phyloP scores from a whole-genome alignment of 2,329 filamentous ascomycete species.

The Chaetoscypha palmicola region DNA sequence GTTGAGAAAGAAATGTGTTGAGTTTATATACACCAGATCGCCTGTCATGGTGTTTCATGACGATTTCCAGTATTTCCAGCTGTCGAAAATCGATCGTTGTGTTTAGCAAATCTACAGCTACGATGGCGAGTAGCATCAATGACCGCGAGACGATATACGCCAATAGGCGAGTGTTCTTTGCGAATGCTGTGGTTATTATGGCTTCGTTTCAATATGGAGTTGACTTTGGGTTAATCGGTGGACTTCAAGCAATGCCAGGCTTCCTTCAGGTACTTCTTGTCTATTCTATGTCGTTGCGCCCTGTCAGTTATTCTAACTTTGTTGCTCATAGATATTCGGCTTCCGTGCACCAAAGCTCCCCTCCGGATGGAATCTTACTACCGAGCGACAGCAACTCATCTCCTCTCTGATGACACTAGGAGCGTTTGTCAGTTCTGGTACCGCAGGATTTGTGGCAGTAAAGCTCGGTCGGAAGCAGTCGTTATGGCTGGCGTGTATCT shows the following conservation, averaged over 20 bases:
- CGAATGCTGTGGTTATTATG: slow-evolving; percentile 31
- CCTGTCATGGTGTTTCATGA: too few relatives aligned
- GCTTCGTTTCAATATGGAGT: slow-evolving; percentile 16
- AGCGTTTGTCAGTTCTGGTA: slow-evolving; percentile 39
- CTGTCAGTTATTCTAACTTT: slow-evolving; percentile 4
- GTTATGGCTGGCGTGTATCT: slow-evolving; percentile 40
- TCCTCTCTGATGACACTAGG: slow-evolving; percentile 44
- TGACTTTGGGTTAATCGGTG: slow-evolving; percentile 11
- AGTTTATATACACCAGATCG: too few relatives aligned
- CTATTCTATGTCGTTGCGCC: background rate
- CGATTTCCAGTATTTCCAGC: too few relatives aligned
- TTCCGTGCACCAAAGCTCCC: slow-evolving; percentile 25
- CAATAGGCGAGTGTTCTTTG: slow-evolving; percentile 8
- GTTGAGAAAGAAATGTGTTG: too few relatives aligned
- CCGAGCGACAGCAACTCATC: slow-evolving; percentile 44
- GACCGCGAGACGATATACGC: slow-evolving; percentile 7
- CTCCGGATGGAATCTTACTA: slow-evolving; percentile 29
- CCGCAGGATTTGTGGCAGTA: slow-evolving; percentile 38
- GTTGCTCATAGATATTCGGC: slow-evolving; percentile 39
- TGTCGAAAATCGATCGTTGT: too few relatives aligned
- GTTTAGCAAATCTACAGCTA: background rate
- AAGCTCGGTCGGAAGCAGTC: slow-evolving; percentile 39
- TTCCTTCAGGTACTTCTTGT: slow-evolving; percentile 9
- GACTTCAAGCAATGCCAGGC: slow-evolving; percentile 16
- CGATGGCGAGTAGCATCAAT: background rate